phyloP scores from a whole-genome alignment of 495 filamentous ascomycete genomes.

The Amphirosellinia nigrospora region DNA sequence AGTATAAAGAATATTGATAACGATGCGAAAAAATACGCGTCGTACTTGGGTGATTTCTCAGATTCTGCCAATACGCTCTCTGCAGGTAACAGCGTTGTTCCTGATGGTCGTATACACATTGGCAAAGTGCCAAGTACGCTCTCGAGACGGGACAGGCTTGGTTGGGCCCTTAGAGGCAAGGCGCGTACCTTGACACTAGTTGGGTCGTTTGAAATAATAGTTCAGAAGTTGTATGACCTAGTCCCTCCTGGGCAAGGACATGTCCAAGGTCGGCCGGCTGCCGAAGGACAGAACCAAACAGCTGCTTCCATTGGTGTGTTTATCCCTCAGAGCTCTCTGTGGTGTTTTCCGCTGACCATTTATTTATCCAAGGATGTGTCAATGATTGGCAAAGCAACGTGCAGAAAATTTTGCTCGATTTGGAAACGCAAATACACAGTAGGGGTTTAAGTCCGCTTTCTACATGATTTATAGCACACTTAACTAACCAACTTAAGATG shows the following conservation, averaged over 20 bases:
- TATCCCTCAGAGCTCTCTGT: neutral
- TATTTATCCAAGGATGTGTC: neutral
- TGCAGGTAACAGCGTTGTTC: neutral
- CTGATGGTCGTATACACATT: neutral
- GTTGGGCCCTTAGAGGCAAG: constrained; percentile 13
- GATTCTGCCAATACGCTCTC: neutral
- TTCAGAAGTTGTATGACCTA: constrained; percentile 12
- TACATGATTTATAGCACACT: neutral
- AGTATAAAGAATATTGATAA: neutral
- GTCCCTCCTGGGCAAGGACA: neutral
- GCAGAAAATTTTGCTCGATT: neutral
- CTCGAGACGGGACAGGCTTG: neutral
- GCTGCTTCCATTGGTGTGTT: neutral
- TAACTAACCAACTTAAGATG: neutral
- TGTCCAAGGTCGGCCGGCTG: neutral
- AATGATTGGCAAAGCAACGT: neutral
- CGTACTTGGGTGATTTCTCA: neutral
- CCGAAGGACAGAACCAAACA: neutral
- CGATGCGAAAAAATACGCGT: neutral
- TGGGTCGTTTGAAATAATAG: neutral
- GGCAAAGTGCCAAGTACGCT: neutral
- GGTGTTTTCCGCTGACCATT: neutral
- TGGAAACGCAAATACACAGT: neutral
- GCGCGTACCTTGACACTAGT: neutral
- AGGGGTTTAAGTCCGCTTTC: neutral